Conservation (phyloP, 108 stramenopile genomes). For the Skeletonema tropicum region DNA sequence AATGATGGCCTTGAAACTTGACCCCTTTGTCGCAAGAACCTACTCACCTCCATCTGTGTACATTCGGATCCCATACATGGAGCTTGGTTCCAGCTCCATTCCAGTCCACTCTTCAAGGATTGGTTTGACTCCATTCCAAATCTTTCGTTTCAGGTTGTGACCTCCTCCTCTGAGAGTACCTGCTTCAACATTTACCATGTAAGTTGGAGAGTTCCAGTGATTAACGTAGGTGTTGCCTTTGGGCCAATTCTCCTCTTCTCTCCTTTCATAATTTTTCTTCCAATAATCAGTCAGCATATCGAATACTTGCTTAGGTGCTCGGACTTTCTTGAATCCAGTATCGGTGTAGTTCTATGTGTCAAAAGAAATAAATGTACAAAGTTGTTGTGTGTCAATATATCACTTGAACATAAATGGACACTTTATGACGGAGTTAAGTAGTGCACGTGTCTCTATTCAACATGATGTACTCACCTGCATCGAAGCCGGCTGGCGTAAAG, state of each 20-base stretch:
- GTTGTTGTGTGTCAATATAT: background rate
- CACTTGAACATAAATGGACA: background rate
- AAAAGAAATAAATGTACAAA: background rate
- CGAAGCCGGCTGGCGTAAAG: slow-evolving; percentile 71
- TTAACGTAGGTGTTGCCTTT: slow-evolving; percentile 77
- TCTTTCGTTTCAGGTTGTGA: slow-evolving; percentile 55
- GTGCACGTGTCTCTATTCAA: background rate
- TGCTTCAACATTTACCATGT: slow-evolving; percentile 84
- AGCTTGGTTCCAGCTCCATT: slow-evolving; percentile 76
- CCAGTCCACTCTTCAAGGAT: slow-evolving; percentile 92
- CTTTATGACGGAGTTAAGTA: background rate
- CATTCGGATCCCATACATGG: slow-evolving; percentile 88
- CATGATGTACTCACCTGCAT: slow-evolving; percentile 58
- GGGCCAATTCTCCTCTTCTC: slow-evolving; percentile 68
- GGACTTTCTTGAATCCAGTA: slow-evolving; percentile 82
- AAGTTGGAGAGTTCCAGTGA: slow-evolving; percentile 77
- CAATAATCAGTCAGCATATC: slow-evolving; percentile 65
- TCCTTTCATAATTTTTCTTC: slow-evolving; percentile 59
- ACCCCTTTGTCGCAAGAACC: background rate
- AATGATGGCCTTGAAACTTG: too few species aligned
- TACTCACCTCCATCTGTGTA: slow-evolving; percentile 59
- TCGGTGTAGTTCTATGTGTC: slow-evolving; percentile 66
- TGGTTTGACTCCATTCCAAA: slow-evolving; percentile 79
- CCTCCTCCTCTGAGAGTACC: slow-evolving; percentile 68
- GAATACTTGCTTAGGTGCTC: slow-evolving; percentile 61